A percentile compares a stretch with the other conserved stretches of the same genome.
phyloP scores from a whole-genome alignment of 2,329 filamentous ascomycete species.

The Didymella pinodella region DNA sequence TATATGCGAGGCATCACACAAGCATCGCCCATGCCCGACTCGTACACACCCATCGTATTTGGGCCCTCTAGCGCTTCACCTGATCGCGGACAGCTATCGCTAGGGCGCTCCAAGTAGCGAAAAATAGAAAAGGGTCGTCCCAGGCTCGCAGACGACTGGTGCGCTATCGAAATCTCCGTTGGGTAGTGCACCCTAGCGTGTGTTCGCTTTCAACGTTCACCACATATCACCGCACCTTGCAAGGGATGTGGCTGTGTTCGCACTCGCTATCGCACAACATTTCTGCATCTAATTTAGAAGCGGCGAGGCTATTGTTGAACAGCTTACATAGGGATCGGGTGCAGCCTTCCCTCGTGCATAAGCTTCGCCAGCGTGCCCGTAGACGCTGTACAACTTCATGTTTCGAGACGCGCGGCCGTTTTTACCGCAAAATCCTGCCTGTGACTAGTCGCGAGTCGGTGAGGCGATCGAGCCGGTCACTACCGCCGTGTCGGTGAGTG shows the following conservation, averaged over 20 bases:
- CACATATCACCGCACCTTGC: conserved; percentile 2
- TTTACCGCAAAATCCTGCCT: background rate
- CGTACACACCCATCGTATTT: conserved; percentile 21
- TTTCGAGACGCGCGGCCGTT: conserved; percentile 4
- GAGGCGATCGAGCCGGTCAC: conserved; percentile 3
- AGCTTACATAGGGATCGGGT: conserved; percentile 1
- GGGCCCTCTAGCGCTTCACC: conserved; percentile 19
- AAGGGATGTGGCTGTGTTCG: conserved; percentile 19
- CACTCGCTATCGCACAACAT: background rate
- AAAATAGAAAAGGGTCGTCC: background rate
- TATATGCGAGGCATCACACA: conserved; percentile 12
- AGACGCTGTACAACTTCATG: conserved; percentile 4
- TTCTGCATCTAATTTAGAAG: conserved; percentile 8
- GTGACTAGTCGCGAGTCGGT: background rate
- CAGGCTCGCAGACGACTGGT: background rate
- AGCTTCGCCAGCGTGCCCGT: conserved; percentile 2
- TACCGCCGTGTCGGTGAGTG: conserved; percentile 1
- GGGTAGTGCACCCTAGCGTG: background rate
- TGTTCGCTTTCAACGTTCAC: conserved; percentile 6
- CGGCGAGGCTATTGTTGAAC: conserved; percentile 2
- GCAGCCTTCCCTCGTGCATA: conserved; percentile 7
- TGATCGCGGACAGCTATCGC: conserved; percentile 11
- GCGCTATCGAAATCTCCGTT: background rate
- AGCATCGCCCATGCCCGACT: conserved; percentile 11
- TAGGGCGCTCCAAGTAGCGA: background rate